These are phyloP conservation scores for Rhododendron henanense DNA, from an alignment of 148 eudicot species.

Conservation along the genomic window DNA sequence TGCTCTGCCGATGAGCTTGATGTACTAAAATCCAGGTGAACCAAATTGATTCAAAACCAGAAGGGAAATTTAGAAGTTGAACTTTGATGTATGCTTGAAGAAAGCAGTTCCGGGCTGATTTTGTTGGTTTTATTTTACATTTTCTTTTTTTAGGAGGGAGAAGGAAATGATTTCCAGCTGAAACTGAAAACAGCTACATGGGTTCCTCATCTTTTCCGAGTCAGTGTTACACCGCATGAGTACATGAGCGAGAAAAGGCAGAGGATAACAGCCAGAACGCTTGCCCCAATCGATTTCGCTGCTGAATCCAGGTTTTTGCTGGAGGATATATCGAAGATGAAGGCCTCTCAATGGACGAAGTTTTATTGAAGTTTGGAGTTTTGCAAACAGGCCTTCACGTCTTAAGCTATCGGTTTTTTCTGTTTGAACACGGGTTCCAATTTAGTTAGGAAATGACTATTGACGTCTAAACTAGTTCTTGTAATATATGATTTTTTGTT, in stretches of 20 bases:
- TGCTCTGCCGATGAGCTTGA: conserved; percentile 94
- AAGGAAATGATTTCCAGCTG: conserved; percentile 40
- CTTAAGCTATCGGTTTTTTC: background rate
- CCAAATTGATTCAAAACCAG: background rate
- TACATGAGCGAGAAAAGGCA: conserved; percentile 84
- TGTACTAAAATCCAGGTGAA: conserved; percentile 58
- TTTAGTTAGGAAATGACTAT: conserved; percentile 2
- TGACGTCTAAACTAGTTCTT: background rate
- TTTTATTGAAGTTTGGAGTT: background rate
- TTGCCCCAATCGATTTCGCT: conserved; percentile 69
- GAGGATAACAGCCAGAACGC: conserved; percentile 69
- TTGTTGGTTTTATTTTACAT: background rate
- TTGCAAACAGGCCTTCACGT: background rate
- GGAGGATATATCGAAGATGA: conserved; percentile 64
- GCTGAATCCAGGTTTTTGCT: conserved; percentile 77
- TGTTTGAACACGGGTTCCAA: background rate
- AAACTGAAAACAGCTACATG: conserved; percentile 79
- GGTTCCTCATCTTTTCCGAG: conserved; percentile 63
- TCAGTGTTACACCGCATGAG: conserved; percentile 62
- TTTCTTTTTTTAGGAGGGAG: conserved; percentile 3
- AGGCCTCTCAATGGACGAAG: conserved; percentile 29
- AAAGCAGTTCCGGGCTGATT: background rate
- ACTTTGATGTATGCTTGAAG: background rate
- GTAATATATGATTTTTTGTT: background rate
- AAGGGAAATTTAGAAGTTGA: too few relatives aligned